Base-by-base conservation (phyloP, 2,329 filamentous ascomycete species). In the Endothia cerciana region DNA sequence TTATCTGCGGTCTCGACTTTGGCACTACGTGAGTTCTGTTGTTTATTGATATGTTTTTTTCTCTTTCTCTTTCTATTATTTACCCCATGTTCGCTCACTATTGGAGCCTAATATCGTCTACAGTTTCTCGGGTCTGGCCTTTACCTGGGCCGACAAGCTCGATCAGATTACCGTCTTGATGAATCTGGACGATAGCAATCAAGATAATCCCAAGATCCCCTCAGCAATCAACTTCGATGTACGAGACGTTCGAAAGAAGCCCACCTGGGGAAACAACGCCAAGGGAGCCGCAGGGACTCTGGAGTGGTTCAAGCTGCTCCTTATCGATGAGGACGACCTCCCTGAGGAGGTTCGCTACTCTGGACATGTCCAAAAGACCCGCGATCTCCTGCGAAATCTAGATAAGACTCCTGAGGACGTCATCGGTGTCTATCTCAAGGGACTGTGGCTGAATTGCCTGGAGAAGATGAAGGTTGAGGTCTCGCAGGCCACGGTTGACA, bases 1-100 rank as follows among this genome's bases (percentile, higher is more conserved):
- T 82, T 2, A 69, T 80, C 22, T 69, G 82, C 2, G 78, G 80
- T 0, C 75, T 83, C 7, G 82, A 83, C 55, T 83, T 83, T 53
- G 81, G 80, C 0, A 83, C 82, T 0, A 83, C 81, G 72, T 81
- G 66, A 65, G 76, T 70, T 3, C 41, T 51, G 15, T 2, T n/a
- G n/a, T n/a, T n/a, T n/a, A n/a, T n/a, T n/a, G n/a, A n/a, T n/a
- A n/a, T n/a, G n/a, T n/a, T n/a, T n/a, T n/a, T n/a, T n/a, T n/a
- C n/a, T n/a, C n/a, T n/a, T n/a, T n/a, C n/a, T n/a, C n/a, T n/a
- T n/a, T 15, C 8, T 10, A 22, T 6, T 10, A 25, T 0, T 25
- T 47, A n/a, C n/a, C n/a, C n/a, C 45, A 11, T 28, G 13, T 51
- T 19, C 25, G 3, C 47, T 30, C 28, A 15, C 28, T 2, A 49